Evolutionary conservation across 2,329 filamentous ascomycete species (phyloP), one percentile per base, ranked within the genome.

Genomic region (Ramichloridium luteum): DNA sequence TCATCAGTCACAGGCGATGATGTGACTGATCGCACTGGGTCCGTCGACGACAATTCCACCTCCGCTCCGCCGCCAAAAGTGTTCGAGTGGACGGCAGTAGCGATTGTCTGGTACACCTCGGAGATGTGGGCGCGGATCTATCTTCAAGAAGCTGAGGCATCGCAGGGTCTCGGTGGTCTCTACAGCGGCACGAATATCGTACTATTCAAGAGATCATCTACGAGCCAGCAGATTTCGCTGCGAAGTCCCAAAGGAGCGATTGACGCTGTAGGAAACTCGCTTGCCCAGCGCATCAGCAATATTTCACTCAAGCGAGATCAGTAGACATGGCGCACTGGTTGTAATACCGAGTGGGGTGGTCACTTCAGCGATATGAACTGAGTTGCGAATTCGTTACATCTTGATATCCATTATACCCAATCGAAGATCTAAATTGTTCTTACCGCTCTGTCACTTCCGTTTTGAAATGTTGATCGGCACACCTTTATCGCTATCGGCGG

Each of bases 121-220:
- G 66, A 96, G 9, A 67, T 98, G 6, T 98, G 90, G 90, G 78
- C 84, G 11, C 82, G 94, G 46, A 75, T 94, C 32, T 96, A 94
- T 54, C 77, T 80, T 16, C 78, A 77, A 47, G 90, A 98, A 60
- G 75, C 85, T 36, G 74, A 88, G 16, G 74, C 79, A 1, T 86
- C 80, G 51, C 86, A 86, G 16, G 86, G 82, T 2, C 82, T 47
- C 16, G 47, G 86, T 17, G 88, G 90, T 5, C 77, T 94, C 2
- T 98, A 90, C 88, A 94, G 88, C 50, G 81, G 84, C 20, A 96
- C 90, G 1, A 67, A 67, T 2, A 83, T 98, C 54, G 80, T 79
- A 52, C 65, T 98, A 10, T 98, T 98, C 61, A 80, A 78, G 2
- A 71, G 82, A 1, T 70, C 80, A 44, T 80, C 86, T 0, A 85